Evolutionary conservation across 768 basidiomycete species (phyloP).

Genomic region (Lentinula edodes): DNA sequence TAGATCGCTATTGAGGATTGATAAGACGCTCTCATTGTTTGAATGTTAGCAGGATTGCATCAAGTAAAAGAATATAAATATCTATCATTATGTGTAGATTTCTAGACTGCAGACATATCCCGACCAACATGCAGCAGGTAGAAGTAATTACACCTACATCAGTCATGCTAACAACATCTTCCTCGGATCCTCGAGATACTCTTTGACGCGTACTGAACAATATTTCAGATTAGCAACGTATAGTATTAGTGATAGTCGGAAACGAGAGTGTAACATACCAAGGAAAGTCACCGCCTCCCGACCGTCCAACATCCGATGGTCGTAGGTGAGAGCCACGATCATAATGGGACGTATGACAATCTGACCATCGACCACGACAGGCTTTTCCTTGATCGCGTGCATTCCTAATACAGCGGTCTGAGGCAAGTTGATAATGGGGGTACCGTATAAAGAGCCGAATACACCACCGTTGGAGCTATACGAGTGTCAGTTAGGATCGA

Average conservation of each 20-base stretch:
- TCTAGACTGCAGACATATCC: not conserved
- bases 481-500: not conserved
- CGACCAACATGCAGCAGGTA: not conserved
- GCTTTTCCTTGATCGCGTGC: slow-evolving; percentile 90
- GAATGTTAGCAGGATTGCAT: too few relatives aligned
- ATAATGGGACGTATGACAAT: slow-evolving; percentile 97
- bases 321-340: slow-evolving; percentile 91
- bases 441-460: slow-evolving; percentile 91
- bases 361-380: slow-evolving; percentile 90
- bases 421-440: slow-evolving; percentile 98
- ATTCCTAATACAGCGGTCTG: slow-evolving; percentile 91
- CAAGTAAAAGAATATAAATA: not conserved
- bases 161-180: slow-evolving; percentile 69
- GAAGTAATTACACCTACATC: not conserved
- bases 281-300: slow-evolving; percentile 97
- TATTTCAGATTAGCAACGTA: not conserved
- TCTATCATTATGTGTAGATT: not conserved
- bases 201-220: slow-evolving; percentile 74
- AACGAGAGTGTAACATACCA: slow-evolving; percentile 45
- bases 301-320: slow-evolving; percentile 93
- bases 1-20: too few relatives aligned
- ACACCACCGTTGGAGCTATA: slow-evolving; percentile 95
- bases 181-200: slow-evolving; percentile 92
- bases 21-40: too few relatives aligned
- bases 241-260: not conserved